Conservation (phyloP, 163 green algal genomes). For the Dunaliella salina region DNA sequence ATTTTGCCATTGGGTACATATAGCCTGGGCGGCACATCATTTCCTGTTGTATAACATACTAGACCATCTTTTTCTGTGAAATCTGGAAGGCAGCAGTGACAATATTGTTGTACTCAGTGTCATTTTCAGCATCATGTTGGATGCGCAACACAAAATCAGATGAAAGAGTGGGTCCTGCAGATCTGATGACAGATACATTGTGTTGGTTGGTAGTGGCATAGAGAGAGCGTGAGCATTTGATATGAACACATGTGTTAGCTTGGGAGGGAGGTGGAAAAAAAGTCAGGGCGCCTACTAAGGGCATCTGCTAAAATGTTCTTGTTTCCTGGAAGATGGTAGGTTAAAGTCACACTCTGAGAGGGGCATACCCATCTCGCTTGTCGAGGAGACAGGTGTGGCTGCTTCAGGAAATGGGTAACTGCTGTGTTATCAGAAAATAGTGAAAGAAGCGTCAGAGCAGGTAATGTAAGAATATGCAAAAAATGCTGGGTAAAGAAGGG, state of each 20-base stretch:
- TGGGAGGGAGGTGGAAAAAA: background rate
- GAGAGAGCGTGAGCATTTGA: background rate
- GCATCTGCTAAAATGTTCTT: constrained; percentile 18
- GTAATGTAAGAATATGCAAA: no score
- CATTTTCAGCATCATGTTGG: background rate
- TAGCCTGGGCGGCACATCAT: background rate
- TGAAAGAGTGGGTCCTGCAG: background rate
- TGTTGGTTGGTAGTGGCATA: background rate
- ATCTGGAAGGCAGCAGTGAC: background rate
- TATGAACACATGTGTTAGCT: background rate
- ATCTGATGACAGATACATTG: background rate
- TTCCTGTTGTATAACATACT: background rate
- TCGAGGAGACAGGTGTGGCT: background rate
- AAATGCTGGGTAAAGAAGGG: no score
- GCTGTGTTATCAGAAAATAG: constrained; percentile 15
- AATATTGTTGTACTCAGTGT: background rate
- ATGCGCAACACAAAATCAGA: background rate
- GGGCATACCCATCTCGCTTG: constrained; percentile 14
- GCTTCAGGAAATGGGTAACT: constrained; percentile 9
- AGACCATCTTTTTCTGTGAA: background rate
- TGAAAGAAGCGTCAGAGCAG: constrained; percentile 1
- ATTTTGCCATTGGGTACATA: background rate
- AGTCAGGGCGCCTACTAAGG: background rate
- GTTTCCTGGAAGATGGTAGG: background rate
- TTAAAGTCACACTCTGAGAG: constrained; percentile 6